A percentile compares a stretch with the other conserved stretches of the same genome.
These are phyloP conservation scores for Tuber indicum DNA, from an alignment of 495 filamentous ascomycete genomes.

Conservation along the genomic window DNA sequence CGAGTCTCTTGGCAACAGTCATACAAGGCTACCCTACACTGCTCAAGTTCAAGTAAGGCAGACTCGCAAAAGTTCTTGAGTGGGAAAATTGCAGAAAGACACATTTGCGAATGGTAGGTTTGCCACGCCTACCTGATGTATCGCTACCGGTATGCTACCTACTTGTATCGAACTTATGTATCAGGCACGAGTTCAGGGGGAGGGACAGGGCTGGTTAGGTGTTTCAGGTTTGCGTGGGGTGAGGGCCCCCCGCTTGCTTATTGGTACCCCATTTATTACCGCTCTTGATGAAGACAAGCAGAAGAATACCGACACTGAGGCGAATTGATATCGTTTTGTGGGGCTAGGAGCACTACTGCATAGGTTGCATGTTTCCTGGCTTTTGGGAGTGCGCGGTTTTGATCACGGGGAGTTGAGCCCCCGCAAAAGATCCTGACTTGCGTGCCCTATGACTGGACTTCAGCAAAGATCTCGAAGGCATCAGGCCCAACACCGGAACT, in stretches of 20 bases:
- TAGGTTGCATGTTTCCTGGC: neutral
- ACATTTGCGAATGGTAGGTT: neutral
- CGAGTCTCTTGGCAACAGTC: neutral
- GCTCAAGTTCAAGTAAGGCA: neutral
- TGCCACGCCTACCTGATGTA: neutral
- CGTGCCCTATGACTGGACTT: neutral
- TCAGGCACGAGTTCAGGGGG: neutral
- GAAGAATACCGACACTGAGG: neutral
- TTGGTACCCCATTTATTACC: neutral
- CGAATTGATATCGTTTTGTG: neutral
- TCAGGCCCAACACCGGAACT: neutral
- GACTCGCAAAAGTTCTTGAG: neutral
- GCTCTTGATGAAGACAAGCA: neutral
- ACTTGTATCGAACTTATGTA: neutral
- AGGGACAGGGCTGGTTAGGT: neutral
- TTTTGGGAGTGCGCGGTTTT: neutral
- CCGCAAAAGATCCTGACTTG: neutral
- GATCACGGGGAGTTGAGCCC: neutral
- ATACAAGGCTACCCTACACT: neutral
- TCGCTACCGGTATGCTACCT: neutral
- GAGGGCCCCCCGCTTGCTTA: neutral
- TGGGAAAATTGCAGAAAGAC: neutral
- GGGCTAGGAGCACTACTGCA: neutral
- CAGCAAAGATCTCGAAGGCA: neutral
- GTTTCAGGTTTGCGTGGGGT: neutral